These are phyloP conservation scores for Nevesoporus exiguus DNA, from an alignment of 768 basidiomycete genomes.

Conservation along the genomic window DNA sequence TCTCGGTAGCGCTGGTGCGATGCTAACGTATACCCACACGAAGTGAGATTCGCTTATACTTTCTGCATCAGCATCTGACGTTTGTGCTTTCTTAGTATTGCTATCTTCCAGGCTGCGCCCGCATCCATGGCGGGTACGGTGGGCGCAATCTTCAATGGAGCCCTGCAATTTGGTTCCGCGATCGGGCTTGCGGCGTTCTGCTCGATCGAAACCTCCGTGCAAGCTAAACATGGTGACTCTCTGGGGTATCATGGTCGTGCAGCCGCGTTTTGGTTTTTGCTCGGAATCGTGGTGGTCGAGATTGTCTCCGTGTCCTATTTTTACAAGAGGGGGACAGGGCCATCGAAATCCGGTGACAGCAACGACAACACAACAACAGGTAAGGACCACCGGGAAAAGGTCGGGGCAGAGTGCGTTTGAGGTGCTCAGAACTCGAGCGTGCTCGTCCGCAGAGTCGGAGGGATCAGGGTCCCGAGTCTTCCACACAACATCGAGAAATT, in stretches of 20 bases:
- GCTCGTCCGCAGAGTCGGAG: neutral
- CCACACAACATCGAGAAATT: neutral
- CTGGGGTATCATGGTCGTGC: constrained; percentile 39
- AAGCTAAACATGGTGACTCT: constrained; percentile 32
- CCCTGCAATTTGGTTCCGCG: constrained; percentile 51
- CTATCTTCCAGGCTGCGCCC: constrained; percentile 48
- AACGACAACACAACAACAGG: neutral
- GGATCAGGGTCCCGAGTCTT: neutral
- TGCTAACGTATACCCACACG: constrained; percentile 44
- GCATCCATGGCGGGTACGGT: constrained; percentile 49
- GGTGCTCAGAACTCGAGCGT: neutral
- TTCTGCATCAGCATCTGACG: neutral
- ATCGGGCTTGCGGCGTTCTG: constrained; percentile 46
- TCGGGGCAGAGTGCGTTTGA: neutral
- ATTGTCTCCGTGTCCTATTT: constrained; percentile 33
- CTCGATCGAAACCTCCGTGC: constrained; percentile 47
- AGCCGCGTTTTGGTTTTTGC: constrained; percentile 44
- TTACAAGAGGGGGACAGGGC: constrained; percentile 28
- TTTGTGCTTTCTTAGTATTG: constrained; percentile 35
- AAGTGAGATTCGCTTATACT: constrained; percentile 28
- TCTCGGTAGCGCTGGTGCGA: constrained; percentile 45
- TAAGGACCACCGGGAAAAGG: neutral
- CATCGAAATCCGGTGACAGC: neutral
- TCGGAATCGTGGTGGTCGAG: constrained; percentile 36
- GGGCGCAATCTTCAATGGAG: constrained; percentile 54